Evolutionary conservation across 2,329 filamentous ascomycete genomes (phyloP), one percentile per base, ranked within the genome.

Genomic region (Penicillium sp.): DNA sequence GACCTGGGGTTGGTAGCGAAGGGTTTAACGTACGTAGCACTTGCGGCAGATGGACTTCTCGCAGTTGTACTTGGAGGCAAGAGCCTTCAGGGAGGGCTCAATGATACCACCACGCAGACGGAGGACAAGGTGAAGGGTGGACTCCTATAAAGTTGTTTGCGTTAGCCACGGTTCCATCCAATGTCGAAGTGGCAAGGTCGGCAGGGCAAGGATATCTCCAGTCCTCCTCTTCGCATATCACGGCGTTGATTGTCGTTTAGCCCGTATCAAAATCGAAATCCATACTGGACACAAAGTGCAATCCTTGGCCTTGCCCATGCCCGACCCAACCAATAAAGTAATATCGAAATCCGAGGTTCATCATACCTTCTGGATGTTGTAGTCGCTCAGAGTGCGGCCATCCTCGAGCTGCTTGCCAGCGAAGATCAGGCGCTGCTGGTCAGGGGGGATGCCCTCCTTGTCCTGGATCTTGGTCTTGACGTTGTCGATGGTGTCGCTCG

Each of bases 21-120:
- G 40, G 16, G 28, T 19, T 52, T 28, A 40, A 87, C 89, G 72
- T 88, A 94, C 91, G 83, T 97, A 97, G 90, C 94, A 99, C 90
- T 99, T 97, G 86, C 94, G 93, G 91, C 94, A 97, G 83, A 97
- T 96, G 89, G 93, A 93, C 89, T 97, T 97, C 71, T 97, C 94
- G 90, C 93, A 97, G 89, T 99, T 97, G 88, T 95, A 97, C 87
- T 97, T 97, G 85, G 89, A 92, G 77, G 93, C 93, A 66, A 97
- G 88, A 70, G 91, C 93, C 89, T 97, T 97, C 74, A 97, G 88
- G 74, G 92, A 97, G 73, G 94, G 94, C 87, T 97, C 93, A 75
- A 96, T 97, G 85, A 97, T 93, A 86, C 93, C 93, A 86, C 93
- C 93, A 86, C 93, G 92, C 73, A 97, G 92, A 84, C 93, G 92